Evolutionary conservation across 768 basidiomycete genomes (phyloP), one percentile per base, ranked within the genome.

Genomic region (Amanita polypyramis): DNA sequence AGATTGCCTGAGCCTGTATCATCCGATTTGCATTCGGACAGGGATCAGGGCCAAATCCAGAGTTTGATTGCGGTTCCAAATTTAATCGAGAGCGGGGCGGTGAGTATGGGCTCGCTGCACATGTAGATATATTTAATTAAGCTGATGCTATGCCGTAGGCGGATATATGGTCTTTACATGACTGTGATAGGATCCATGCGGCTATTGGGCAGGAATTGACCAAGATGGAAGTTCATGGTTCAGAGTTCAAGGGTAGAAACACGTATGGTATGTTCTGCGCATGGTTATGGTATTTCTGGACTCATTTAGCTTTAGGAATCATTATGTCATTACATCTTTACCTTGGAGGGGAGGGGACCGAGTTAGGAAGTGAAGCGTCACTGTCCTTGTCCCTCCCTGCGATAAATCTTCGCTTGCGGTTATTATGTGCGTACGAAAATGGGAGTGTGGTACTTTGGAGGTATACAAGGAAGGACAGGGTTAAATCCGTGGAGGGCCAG

Each of bases 291-390:
- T 23, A 21, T n/a, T 21, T 29, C n/a, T 20, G 19, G 20, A 19
- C 36, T 32, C 40, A 38, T 19, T 19, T 20, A 9, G 32, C 11
- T 12, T 12, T 36, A 88, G 92, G 92, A 0, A 83, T 94, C 43
- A 80, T 96, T 56, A 99, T 97, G 95, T 79, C 85, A 0, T 60
- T 93, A 52, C 82, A 89, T 56, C 66, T 96, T 1, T 80, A 77
- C 45, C 40, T 42, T 62, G 65, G 34, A 55, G 60, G 10, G 9
- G 4, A 17, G 19, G 32, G 15, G 8, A n/a, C n/a, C n/a, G n/a
- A n/a, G n/a, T n/a, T n/a, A n/a, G n/a, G n/a, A n/a, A n/a, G n/a
- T n/a, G 37, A n/a, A 11, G 23, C 5, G 9, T 23, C 39, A 23
- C 12, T 3, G 9, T 10, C 45, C 19, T 9, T 27, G 25, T 27